Percentiles rank a stretch among this genome's conserved stretches.
phyloP scores from a whole-genome alignment of 2,329 filamentous ascomycete genomes.

The Zasmidium citrigriseum region DNA sequence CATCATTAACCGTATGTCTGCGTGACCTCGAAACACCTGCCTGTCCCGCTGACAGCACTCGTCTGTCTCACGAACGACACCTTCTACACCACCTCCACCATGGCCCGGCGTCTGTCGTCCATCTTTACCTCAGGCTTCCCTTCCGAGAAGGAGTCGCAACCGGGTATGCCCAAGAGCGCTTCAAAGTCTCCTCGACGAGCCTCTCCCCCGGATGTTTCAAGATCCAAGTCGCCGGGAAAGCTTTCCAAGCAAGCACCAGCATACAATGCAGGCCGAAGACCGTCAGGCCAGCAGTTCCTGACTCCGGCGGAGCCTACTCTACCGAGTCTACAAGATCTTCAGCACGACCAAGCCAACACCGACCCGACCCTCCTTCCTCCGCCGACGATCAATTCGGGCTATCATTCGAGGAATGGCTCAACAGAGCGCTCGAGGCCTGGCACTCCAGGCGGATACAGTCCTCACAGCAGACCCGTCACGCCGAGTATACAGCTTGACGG shows the following conservation, averaged over 20 bases:
- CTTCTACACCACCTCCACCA: slow-evolving; percentile 9
- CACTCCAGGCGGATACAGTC: slow-evolving; percentile 19
- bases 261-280: slow-evolving; percentile 17
- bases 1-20: background rate
- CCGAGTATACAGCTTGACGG: slow-evolving; percentile 25
- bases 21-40: background rate
- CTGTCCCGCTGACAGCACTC: background rate
- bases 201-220: slow-evolving; percentile 16
- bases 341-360: slow-evolving; percentile 16
- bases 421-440: slow-evolving; percentile 23
- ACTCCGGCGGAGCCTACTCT: slow-evolving; percentile 15
- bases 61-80: no score
- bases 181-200: slow-evolving; percentile 16
- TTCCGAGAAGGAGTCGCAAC: slow-evolving; percentile 18
- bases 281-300: slow-evolving; percentile 20
- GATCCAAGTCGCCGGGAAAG: slow-evolving; percentile 22
- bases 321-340: slow-evolving; percentile 27
- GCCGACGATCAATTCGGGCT: slow-evolving; percentile 17
- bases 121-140: slow-evolving; percentile 21
- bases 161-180: slow-evolving; percentile 5
- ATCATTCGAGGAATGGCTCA: slow-evolving; percentile 21
- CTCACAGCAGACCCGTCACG: slow-evolving; percentile 24
- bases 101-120: slow-evolving; percentile 25
- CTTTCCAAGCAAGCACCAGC: slow-evolving; percentile 24
- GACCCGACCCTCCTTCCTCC: slow-evolving; percentile 20